phyloP scores from a whole-genome alignment of 495 filamentous ascomycete species.

The Filosporella fistucella region DNA sequence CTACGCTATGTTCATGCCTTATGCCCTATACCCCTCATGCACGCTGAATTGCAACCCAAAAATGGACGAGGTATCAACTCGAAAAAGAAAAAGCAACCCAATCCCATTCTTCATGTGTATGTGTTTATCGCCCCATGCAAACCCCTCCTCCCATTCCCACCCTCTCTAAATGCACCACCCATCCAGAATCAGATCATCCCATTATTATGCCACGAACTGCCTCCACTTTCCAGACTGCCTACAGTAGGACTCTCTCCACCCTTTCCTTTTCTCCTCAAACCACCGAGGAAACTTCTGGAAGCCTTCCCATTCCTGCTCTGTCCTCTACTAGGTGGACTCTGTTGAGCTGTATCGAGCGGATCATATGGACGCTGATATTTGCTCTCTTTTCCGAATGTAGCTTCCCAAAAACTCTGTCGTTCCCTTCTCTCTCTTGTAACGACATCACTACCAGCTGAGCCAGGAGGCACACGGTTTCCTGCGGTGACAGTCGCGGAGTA shows the following conservation, averaged over 20 bases:
- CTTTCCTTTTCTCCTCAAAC: conserved; percentile 36
- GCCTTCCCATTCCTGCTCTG: conserved; percentile 29
- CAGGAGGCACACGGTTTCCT: conserved; percentile 6
- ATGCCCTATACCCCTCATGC: too few species aligned
- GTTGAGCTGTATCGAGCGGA: not conserved
- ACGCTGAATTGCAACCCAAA: too few species aligned
- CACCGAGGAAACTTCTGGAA: conserved; percentile 41
- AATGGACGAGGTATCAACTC: too few species aligned
- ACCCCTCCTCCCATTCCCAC: not conserved
- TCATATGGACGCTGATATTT: conserved; percentile 20
- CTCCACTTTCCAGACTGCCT: not conserved
- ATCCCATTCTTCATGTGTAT: too few species aligned
- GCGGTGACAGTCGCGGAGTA: conserved; percentile 9
- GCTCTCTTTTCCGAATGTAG: conserved; percentile 20
- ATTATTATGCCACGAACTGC: not conserved
- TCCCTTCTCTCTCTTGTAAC: conserved; percentile 12
- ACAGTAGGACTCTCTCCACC: conserved; percentile 13
- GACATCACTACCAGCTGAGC: conserved; percentile 19
- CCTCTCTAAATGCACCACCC: not conserved
- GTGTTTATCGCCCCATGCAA: too few species aligned
- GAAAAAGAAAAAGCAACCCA: too few species aligned
- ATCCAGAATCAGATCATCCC: conserved; percentile 8
- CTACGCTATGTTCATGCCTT: too few species aligned
- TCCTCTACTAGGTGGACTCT: conserved; percentile 16
- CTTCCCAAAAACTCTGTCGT: conserved; percentile 24